Evolutionary conservation across 2,329 filamentous ascomycete species (phyloP), one percentile per base, ranked within the genome.

Genomic region (Pseudovirgaria hyperparasitica): DNA sequence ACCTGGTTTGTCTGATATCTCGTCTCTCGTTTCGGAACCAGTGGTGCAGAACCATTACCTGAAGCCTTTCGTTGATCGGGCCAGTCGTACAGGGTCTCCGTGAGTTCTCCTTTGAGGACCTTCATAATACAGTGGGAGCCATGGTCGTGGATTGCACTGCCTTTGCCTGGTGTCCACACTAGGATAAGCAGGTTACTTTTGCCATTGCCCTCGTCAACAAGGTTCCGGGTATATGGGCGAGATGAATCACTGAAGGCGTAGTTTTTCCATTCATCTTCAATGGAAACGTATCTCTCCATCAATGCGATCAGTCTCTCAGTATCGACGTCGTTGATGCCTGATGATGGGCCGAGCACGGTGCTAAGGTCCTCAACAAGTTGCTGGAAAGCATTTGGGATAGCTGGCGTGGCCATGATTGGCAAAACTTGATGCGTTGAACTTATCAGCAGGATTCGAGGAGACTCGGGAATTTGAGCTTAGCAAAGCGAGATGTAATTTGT

Each of bases 141-240:
- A 41, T 44, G 54, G 49, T 94, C 86, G 49, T 94, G 86, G 47
- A 94, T 84, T 8, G 80, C 76, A 42, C 79, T 87, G 19, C 71
- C 71, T 56, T 82, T 82, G 27, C 80, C 79, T 1, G 86, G 85
- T 10, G 75, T 77, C 86, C 86, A 94, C 20, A 92, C 85, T 21
- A 93, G 70, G 25, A 93, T 72, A 35, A 92, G 70, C 80, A 82
- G 52, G 43, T 82, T 82, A 45, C 73, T 76, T 54, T 81, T 82
- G 32, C 74, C 84, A 41, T 93, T 93, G 3, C 85, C 82, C 48
- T 85, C 78, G 45, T 92, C 82, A 23, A 94, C 84, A 4, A 93
- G 67, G 48, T 93, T 93, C 29, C 86, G 63, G 9, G 86, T 93
- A 52, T 93, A 94, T 2, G 70, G 68, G 42, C 75, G 65, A 36